Evolutionary conservation across 306 rosid genomes (phyloP).

Genomic region (Vigna trinervia): DNA sequence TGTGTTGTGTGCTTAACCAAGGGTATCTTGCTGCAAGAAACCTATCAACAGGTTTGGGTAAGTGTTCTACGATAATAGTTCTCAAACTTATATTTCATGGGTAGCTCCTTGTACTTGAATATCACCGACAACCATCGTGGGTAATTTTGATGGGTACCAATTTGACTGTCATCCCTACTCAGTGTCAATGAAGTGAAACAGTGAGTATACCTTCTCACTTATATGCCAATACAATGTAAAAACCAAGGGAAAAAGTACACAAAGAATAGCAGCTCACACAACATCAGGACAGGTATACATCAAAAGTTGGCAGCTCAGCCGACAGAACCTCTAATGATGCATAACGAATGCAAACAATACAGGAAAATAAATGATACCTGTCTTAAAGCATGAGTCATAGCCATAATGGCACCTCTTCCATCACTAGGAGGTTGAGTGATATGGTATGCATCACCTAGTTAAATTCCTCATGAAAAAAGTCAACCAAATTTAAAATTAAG

Average conservation of each 20-base stretch:
- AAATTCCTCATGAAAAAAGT: constrained; percentile 41
- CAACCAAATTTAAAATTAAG: constrained; percentile 30
- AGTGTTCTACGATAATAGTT: background rate
- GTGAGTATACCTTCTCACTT: constrained; percentile 7
- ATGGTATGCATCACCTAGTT: constrained; percentile 88
- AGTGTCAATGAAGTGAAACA: constrained; percentile 18
- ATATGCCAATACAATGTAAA: background rate
- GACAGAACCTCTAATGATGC: constrained; percentile 25
- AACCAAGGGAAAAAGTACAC: background rate
- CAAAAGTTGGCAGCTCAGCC: constrained; percentile 34
- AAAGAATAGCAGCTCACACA: background rate
- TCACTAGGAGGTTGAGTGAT: constrained; percentile 90
- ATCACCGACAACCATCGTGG: background rate
- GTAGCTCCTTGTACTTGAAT: background rate
- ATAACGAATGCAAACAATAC: constrained; percentile 8
- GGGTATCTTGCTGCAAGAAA: too few species aligned
- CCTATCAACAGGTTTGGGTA: background rate
- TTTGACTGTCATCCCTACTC: background rate
- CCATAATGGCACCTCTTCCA: constrained; percentile 95
- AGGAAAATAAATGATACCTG: constrained; percentile 61
- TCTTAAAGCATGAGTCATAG: constrained; percentile 83
- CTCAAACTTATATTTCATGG: background rate
- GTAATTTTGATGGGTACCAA: background rate
- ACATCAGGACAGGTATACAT: constrained; percentile 4
- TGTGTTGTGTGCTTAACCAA: too few species aligned